Evolutionary conservation across 768 basidiomycete species (phyloP).

Genomic region (Boletus tylopilopsis): DNA sequence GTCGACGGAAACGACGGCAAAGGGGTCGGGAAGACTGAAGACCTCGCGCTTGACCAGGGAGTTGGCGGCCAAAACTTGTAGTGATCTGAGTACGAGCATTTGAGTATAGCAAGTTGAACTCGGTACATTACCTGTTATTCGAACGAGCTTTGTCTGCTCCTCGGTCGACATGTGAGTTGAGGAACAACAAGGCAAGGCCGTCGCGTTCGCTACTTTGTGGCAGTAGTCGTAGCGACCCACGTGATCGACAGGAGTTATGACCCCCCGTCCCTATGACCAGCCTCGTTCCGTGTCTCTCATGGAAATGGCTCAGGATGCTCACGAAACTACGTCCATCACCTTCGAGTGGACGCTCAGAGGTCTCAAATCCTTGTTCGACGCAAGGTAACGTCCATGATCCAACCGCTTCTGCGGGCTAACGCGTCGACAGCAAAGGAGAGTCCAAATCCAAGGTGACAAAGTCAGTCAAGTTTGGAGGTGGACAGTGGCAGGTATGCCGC

Average conservation of each 20-base stretch:
- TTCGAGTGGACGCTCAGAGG: constrained; percentile 80
- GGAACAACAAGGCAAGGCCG: not conserved
- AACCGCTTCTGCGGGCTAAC: not conserved
- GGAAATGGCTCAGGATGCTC: constrained; percentile 36
- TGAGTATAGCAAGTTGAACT: too few relatives aligned
- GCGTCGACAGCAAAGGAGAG: constrained; percentile 55
- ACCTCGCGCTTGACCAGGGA: constrained; percentile 74
- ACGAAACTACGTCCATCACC: constrained; percentile 53
- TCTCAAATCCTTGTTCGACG: constrained; percentile 70
- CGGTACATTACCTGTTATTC: constrained; percentile 25
- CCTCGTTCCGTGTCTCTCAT: constrained; percentile 3
- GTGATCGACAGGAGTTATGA: constrained; percentile 3
- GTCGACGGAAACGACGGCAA: constrained; percentile 84
- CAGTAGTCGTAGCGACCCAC: constrained; percentile 3
- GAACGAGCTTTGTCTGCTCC: constrained; percentile 11
- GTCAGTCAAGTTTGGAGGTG: constrained; percentile 72
- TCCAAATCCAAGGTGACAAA: constrained; percentile 74
- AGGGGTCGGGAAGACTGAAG: constrained; percentile 81
- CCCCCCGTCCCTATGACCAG: too few relatives aligned
- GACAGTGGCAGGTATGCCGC: constrained; percentile 60
- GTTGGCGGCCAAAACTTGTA: constrained; percentile 72
- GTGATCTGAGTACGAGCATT: too few relatives aligned
- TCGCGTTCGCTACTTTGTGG: not conserved
- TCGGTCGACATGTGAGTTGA: constrained; percentile 19
- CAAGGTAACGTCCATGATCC: constrained; percentile 40